Conservation (phyloP, 345 rosid species). For the Streptanthus diversifolius region DNA sequence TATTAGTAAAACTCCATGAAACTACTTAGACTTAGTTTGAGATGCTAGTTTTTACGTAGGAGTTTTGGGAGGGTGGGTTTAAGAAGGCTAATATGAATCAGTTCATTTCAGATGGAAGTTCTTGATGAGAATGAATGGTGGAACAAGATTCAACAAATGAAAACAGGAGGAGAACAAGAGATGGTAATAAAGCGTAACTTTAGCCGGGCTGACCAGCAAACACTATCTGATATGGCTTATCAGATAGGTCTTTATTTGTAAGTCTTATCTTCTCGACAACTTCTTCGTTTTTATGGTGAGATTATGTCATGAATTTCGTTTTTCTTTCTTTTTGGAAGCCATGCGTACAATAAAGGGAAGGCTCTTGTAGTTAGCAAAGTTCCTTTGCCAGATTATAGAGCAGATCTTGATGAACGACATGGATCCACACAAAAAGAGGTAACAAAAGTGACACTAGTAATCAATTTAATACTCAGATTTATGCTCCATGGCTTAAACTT, state of each 20-base stretch:
- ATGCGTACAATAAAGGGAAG: slow-evolving; percentile 89
- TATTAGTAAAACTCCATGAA: neutral
- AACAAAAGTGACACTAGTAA: neutral
- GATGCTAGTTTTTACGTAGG: neutral
- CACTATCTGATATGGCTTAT: slow-evolving; percentile 64
- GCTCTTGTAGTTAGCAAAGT: slow-evolving; percentile 88
- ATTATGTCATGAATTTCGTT: slow-evolving; percentile 10
- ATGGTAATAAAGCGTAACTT: slow-evolving; percentile 64
- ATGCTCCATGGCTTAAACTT: neutral
- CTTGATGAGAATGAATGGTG: slow-evolving; percentile 84
- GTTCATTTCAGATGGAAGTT: slow-evolving; percentile 57
- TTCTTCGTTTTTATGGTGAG: neutral
- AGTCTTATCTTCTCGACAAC: slow-evolving; percentile 25
- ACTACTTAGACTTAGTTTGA: neutral
- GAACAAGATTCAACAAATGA: slow-evolving; percentile 75
- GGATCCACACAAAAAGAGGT: slow-evolving; percentile 93
- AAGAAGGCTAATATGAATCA: neutral
- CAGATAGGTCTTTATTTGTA: slow-evolving; percentile 84
- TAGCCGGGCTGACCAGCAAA: slow-evolving; percentile 70
- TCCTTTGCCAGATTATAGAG: slow-evolving; percentile 85
- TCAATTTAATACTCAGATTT: neutral
- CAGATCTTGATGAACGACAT: slow-evolving; percentile 90
- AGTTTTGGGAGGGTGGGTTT: neutral
- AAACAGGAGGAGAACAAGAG: slow-evolving; percentile 65
- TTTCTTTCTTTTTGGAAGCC: slow-evolving; percentile 50